phyloP scores from a whole-genome alignment of 2,329 filamentous ascomycete species.

The Exophiala oligosperma region DNA sequence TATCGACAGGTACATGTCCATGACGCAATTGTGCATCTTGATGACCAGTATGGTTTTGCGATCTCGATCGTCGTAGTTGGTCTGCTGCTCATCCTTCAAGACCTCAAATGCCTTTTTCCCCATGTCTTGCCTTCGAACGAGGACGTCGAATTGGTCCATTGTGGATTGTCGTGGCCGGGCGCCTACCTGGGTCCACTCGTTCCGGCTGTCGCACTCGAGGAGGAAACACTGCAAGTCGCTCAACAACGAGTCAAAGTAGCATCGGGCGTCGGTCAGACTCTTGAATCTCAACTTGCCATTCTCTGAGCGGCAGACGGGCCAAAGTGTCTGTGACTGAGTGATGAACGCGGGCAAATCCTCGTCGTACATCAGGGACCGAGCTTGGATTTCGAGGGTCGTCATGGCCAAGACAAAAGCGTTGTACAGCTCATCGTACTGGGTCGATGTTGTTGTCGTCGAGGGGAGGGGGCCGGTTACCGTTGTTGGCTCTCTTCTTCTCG shows the following conservation, averaged over 20 bases:
- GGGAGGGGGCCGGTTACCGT: too few relatives aligned
- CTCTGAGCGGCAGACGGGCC: not conserved
- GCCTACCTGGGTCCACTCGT: conserved; percentile 1
- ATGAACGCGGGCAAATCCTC: conserved; percentile 4
- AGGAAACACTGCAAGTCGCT: conserved; percentile 9
- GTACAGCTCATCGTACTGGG: conserved; percentile 2
- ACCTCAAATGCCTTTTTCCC: conserved; percentile 1
- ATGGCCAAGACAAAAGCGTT: conserved; percentile 7
- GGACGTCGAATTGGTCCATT: not conserved
- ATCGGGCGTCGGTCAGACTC: conserved; percentile 1
- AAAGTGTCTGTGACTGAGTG: not conserved
- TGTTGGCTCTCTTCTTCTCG: not conserved
- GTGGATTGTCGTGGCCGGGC: conserved; percentile 1
- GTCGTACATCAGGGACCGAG: conserved; percentile 7
- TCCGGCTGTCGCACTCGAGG: not conserved
- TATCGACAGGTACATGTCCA: conserved; percentile 4
- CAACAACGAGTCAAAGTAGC: conserved; percentile 5
- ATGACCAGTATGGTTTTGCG: conserved; percentile 6
- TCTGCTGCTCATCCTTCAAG: not conserved
- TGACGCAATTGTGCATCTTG: conserved; percentile 1
- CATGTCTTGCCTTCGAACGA: not conserved
- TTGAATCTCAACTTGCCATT: not conserved
- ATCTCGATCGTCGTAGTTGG: not conserved
- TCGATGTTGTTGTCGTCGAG: not conserved
- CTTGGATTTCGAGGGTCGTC: conserved; percentile 7